These are phyloP conservation scores for Termitomyces eurrhizus DNA, from an alignment of 768 basidiomycete species.

Conservation along the genomic window DNA sequence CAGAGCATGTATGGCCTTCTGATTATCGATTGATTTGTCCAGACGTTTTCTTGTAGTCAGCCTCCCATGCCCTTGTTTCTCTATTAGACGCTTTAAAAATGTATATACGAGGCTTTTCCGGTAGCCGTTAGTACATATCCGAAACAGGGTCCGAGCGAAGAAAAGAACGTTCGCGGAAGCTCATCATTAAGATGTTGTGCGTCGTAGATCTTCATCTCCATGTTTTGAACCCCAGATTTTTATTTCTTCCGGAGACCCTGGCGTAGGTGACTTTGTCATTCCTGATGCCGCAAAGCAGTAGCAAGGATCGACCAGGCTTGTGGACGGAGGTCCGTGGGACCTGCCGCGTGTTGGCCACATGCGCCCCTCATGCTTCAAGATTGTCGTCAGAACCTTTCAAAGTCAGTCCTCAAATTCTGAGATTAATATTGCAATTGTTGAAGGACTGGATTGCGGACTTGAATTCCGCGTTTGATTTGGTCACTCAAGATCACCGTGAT, in stretches of 20 bases:
- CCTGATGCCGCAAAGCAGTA: not conserved
- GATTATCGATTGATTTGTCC: conserved; percentile 20
- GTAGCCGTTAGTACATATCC: not conserved
- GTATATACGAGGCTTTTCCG: not conserved
- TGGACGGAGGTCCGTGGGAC: not conserved
- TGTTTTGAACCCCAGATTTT: conserved; percentile 3
- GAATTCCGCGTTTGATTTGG: not conserved
- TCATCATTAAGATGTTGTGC: not conserved
- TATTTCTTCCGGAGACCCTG: not conserved
- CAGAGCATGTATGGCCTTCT: not conserved
- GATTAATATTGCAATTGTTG: not conserved
- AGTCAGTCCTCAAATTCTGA: not conserved
- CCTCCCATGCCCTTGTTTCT: not conserved
- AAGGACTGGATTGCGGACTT: not conserved
- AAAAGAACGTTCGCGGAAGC: not conserved
- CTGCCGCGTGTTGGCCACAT: conserved; percentile 8
- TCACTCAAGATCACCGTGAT: not conserved
- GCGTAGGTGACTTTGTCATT: not conserved
- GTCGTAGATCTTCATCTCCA: not conserved
- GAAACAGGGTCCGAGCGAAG: not conserved
- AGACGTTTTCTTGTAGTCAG: not conserved
- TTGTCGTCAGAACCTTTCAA: not conserved
- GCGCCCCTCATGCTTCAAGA: not conserved
- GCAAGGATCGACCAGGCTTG: not conserved
- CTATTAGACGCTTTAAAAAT: not conserved